Evolutionary conservation across 2,329 filamentous ascomycete species (phyloP).

Genomic region (Metarhizium album): DNA sequence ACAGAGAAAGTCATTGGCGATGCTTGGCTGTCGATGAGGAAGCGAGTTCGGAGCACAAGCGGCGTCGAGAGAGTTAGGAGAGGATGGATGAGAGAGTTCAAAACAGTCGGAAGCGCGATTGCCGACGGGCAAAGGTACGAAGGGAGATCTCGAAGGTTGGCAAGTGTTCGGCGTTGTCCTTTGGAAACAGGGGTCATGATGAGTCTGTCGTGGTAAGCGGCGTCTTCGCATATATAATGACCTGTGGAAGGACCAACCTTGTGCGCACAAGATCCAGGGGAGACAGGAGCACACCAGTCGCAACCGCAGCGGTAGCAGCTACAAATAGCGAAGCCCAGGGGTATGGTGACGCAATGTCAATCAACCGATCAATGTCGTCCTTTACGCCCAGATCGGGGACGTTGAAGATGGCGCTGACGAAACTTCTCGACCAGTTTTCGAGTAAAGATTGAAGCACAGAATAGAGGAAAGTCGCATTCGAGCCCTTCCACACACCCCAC

Average conservation of each 20-base stretch:
- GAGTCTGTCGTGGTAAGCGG: conserved; percentile 41
- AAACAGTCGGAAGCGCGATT: conserved; percentile 71
- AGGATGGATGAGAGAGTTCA: conserved; percentile 77
- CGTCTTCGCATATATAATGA: neutral
- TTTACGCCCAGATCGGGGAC: conserved; percentile 73
- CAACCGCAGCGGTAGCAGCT: conserved; percentile 50
- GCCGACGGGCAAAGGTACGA: conserved; percentile 61
- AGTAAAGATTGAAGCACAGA: conserved; percentile 74
- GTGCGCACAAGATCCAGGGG: conserved; percentile 88
- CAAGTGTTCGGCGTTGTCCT: conserved; percentile 65
- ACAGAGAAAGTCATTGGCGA: conserved; percentile 76
- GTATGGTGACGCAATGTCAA: conserved; percentile 64
- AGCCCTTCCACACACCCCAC: conserved; percentile 89
- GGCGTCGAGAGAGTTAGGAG: conserved; percentile 74
- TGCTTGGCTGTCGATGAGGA: conserved; percentile 70
- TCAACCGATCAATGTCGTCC: conserved; percentile 66
- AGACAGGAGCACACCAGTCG: conserved; percentile 70
- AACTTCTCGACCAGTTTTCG: conserved; percentile 84
- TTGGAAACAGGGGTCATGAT: conserved; percentile 74
- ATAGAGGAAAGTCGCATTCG: conserved; percentile 89
- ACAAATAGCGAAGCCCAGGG: conserved; percentile 74
- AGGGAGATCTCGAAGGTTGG: conserved; percentile 66
- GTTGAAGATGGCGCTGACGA: conserved; percentile 83
- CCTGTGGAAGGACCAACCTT: conserved; percentile 33
- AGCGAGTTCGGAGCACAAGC: conserved; percentile 72